Base-by-base conservation (phyloP, 371 early-diverging fungal genomes). In the Mucor piriformis region DNA sequence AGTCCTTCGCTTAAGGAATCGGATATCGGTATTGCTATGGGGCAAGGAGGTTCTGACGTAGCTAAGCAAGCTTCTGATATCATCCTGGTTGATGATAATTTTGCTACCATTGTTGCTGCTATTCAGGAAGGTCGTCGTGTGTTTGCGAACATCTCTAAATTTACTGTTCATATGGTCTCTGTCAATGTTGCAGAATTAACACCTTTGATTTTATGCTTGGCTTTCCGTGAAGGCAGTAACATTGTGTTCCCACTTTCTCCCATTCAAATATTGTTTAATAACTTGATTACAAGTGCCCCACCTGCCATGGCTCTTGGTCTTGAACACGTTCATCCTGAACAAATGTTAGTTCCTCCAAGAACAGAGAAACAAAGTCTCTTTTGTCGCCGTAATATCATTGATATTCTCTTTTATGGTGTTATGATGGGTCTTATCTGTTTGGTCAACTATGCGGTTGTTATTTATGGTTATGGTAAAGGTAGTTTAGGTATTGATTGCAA, bases 291-390 rank as follows among this genome's bases (percentile, higher is more conserved):
- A 6, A 67, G 69, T 54, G 83, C 88, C 16, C 95, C 97, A 32
- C 93, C 93, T 2, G 93, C 93, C 13, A 88, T 91, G 82, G 82
- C 85, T 27, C 70, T 92, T 5, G 92, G 92, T 33, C 81, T 93
- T 18, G 98, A 98, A 67, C 89, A 87, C 51, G 87, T 85, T 6
- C 89, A 92, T 64, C 67, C 66, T 15, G 79, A 86, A 27, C 82
- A 92, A 53, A 94, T 98, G 93, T 65, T 76, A 18, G 84, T 86
- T 10, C 86, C 87, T n/a, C 98, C 97, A 18, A 88, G 95, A 23
- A 70, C 79, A 3, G 61, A 73, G 11, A 76, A 79, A 20, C 72
- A 86, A 55, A 88, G 90, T 6, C 68, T 92, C 24, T 92, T 91
- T 59, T 77, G 83, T 23, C 66, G 67, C 51, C 85, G 88, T 59